phyloP scores from a whole-genome alignment of 2,329 filamentous ascomycete genomes.

The Penicillium polonicum region DNA sequence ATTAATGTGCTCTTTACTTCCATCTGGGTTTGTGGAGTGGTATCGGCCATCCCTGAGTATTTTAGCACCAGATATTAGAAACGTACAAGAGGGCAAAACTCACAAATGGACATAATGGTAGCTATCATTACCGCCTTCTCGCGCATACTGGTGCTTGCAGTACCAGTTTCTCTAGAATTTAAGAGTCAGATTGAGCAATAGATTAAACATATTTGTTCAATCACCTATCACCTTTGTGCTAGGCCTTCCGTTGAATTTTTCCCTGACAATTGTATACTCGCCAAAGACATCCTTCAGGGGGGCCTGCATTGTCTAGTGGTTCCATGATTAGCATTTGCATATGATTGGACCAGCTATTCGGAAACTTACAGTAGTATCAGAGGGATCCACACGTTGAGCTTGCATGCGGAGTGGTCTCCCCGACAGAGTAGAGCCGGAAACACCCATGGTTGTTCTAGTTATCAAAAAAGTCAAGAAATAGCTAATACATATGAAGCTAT shows the following conservation, averaged over 20 bases:
- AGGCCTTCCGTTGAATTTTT: not conserved
- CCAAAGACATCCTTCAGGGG: not conserved
- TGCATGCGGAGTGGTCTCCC: not conserved
- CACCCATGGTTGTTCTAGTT: not conserved
- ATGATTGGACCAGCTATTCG: not conserved
- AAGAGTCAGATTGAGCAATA: not conserved
- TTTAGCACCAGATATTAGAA: not conserved
- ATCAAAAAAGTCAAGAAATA: not conserved
- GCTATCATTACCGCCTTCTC: not conserved
- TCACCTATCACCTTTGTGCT: not conserved
- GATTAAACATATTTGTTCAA: not conserved
- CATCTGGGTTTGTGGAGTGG: not conserved
- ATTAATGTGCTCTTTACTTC: not conserved
- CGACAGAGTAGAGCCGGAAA: not conserved
- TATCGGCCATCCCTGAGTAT: not conserved
- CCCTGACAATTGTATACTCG: not conserved
- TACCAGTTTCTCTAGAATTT: not conserved
- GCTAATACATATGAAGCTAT: not conserved
- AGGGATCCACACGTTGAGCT: not conserved
- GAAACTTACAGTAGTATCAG: not conserved
- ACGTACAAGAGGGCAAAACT: not conserved
- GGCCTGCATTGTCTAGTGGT: not conserved
- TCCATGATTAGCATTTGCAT: not conserved
- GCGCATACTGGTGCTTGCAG: not conserved
- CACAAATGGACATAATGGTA: not conserved